Evolutionary conservation across 106 monocot species (phyloP), one percentile per base, ranked within the genome.

Genomic region (Agapanthus africanus): DNA sequence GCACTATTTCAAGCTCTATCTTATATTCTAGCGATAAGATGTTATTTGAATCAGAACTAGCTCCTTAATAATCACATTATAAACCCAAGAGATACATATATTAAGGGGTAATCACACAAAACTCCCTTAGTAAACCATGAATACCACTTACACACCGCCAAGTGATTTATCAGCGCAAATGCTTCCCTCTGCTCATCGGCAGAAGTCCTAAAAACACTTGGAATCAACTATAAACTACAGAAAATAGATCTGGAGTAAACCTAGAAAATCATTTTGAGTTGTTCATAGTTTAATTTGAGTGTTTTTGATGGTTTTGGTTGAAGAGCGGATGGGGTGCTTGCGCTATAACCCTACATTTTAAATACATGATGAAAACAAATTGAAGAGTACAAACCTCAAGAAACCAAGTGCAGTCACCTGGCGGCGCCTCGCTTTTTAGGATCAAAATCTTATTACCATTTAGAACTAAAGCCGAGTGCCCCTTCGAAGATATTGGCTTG

Each of bases 341-440:
- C 14, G 42, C 14, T 42, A 14, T 14, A 42, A 37, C 3, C 16
- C 3, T 67, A 21, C 14, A 61, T 40, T 42, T n/a, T 21, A 67
- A 47, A 32, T 13, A 47, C 16, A 44, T 16, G 39, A 65, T 65
- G 28, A 33, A 21, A 8, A 56, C 2, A 11, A 5, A 18, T 37
- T 31, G 25, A 16, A 42, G 70, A 60, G 61, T 61, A 34, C 71
- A 73, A 74, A 95, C 95, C 95, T 95, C 95, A 49, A 95, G 82
- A 71, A 95, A 91, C 91, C 91, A 85, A 67, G 65, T 57, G 51
- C 80, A 84, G 22, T 91, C 88, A 67, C 79, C 77, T 34, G 68
- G 32, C 4, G 67, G 23, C 59, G 77, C 72, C 40, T 84, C 80
- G 69, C 62, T 69, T 42, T 80, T 83, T 35, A 95, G 46, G 67